Conservation (phyloP, 2,329 filamentous ascomycete genomes). For the Hypomyces rosellus region DNA sequence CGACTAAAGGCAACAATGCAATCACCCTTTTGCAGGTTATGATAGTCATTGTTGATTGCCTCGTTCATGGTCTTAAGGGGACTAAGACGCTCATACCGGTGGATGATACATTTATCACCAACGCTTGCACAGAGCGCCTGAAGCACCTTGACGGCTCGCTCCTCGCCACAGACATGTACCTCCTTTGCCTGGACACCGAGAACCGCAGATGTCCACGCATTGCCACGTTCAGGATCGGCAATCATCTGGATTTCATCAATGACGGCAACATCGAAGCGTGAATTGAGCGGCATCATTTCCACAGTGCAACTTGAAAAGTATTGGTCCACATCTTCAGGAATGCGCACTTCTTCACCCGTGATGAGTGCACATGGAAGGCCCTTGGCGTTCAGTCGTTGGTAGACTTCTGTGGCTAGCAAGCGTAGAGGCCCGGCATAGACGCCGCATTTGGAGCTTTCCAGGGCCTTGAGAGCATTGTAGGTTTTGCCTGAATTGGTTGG, state of each 20-base stretch:
- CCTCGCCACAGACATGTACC: conserved; percentile 89
- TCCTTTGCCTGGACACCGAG: conserved; percentile 83
- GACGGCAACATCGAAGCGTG: conserved; percentile 75
- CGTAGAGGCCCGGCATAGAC: conserved; percentile 88
- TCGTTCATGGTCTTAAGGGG: conserved; percentile 60
- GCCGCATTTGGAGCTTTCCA: conserved; percentile 69
- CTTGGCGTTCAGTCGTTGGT: conserved; percentile 72
- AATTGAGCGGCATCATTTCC: conserved; percentile 66
- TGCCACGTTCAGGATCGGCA: conserved; percentile 69
- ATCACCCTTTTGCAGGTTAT: conserved; percentile 75
- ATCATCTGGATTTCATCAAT: conserved; percentile 99
- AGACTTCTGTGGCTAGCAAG: conserved; percentile 90
- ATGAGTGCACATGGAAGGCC: conserved; percentile 72
- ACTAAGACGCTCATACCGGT: conserved; percentile 78
- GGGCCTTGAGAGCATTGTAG: conserved; percentile 80
- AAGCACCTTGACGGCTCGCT: conserved; percentile 72
- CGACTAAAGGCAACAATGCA: conserved; percentile 85
- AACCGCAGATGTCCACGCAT: conserved; percentile 90
- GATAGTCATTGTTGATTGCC: conserved; percentile 59
- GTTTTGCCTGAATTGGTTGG: conserved; percentile 99
- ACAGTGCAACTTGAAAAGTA: conserved; percentile 83
- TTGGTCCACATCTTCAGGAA: conserved; percentile 52
- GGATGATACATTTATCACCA: conserved; percentile 77
- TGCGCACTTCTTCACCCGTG: conserved; percentile 83
- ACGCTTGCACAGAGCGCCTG: conserved; percentile 68